These are phyloP conservation scores for Trichothecium roseum DNA, from an alignment of 2,329 filamentous ascomycete genomes.

Conservation along the genomic window DNA sequence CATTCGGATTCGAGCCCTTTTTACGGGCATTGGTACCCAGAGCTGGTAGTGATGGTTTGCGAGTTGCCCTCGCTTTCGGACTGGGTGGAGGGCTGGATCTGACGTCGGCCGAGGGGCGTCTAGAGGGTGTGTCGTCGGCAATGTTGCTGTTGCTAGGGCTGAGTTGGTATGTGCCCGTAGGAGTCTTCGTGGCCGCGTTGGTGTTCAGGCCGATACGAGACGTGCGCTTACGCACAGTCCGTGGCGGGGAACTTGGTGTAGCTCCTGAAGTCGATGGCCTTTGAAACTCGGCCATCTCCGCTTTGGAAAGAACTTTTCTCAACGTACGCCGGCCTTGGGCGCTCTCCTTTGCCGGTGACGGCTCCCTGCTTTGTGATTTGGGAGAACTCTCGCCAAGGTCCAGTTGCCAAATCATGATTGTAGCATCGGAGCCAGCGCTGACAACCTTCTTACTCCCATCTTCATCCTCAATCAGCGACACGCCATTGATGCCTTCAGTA, in stretches of 20 bases:
- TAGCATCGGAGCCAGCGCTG: slow-evolving; percentile 69
- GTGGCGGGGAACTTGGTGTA: slow-evolving; percentile 31
- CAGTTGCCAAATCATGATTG: slow-evolving; percentile 69
- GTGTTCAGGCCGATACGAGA: slow-evolving; percentile 38
- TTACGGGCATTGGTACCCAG: slow-evolving; percentile 35
- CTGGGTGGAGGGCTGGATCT: slow-evolving; percentile 39
- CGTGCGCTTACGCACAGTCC: slow-evolving; percentile 41
- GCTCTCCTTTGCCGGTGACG: slow-evolving; percentile 41
- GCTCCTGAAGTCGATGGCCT: slow-evolving; percentile 24
- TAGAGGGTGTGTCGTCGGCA: slow-evolving; percentile 35
- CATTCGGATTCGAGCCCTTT: slow-evolving; percentile 34
- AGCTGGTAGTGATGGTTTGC: slow-evolving; percentile 44
- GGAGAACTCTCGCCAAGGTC: slow-evolving; percentile 36
- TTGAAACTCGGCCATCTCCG: slow-evolving; percentile 75
- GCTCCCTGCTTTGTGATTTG: slow-evolving; percentile 35
- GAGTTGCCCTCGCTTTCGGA: slow-evolving; percentile 34
- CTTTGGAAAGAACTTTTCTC: slow-evolving; percentile 75
- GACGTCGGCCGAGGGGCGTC: slow-evolving; percentile 33
- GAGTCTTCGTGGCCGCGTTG: slow-evolving; percentile 24
- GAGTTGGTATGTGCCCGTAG: slow-evolving; percentile 24
- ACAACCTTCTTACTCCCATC: slow-evolving; percentile 50
- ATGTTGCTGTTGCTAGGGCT: slow-evolving; percentile 29
- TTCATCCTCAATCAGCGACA: slow-evolving; percentile 56
- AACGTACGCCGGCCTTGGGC: slow-evolving; percentile 60
- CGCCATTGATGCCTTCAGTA: slow-evolving; percentile 83